phyloP scores from a whole-genome alignment of 495 filamentous ascomycete genomes.

The Aspergillus indologenus region DNA sequence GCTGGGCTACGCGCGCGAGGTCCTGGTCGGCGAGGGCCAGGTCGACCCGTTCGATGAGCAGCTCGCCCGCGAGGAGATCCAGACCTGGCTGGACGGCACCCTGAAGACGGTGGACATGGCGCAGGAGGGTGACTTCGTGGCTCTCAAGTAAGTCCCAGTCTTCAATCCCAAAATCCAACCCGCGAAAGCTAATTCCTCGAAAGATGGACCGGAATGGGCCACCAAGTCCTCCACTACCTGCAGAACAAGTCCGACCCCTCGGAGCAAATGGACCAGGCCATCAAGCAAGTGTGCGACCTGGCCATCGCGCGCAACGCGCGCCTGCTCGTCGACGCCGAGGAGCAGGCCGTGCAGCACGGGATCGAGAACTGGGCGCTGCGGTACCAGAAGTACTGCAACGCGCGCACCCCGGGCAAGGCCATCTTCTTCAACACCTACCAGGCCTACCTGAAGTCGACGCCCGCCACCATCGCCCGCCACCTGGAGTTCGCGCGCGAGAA shows the following conservation, averaged over 20 bases:
- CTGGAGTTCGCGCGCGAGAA: conserved; percentile 62
- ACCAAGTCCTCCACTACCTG: conserved; percentile 64
- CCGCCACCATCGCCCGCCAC: conserved; percentile 61
- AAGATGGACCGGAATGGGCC: conserved; percentile 83
- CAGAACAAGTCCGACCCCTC: conserved; percentile 56
- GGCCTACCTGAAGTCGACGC: conserved; percentile 74
- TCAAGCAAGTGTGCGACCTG: conserved; percentile 71
- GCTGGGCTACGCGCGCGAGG: conserved; percentile 48
- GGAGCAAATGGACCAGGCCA: conserved; percentile 61
- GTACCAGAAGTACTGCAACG: conserved; percentile 79
- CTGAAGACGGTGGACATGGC: conserved; percentile 74
- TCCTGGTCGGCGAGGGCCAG: conserved; percentile 39
- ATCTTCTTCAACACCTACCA: conserved; percentile 78
- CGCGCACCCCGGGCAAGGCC: conserved; percentile 52
- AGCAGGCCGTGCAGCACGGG: conserved; percentile 72
- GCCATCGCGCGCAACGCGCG: conserved; percentile 67
- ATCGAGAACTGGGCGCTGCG: conserved; percentile 82
- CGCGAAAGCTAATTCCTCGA: conserved; percentile 6
- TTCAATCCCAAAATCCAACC: not conserved
- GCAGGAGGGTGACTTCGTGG: conserved; percentile 76
- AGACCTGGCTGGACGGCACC: conserved; percentile 70
- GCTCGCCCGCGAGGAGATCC: conserved; percentile 56
- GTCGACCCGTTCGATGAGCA: conserved; percentile 31
- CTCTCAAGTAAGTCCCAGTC: conserved; percentile 61
- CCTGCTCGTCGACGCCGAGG: conserved; percentile 89